These are phyloP conservation scores for Lactifluus volemus DNA, from an alignment of 768 basidiomycete genomes.

Conservation along the genomic window DNA sequence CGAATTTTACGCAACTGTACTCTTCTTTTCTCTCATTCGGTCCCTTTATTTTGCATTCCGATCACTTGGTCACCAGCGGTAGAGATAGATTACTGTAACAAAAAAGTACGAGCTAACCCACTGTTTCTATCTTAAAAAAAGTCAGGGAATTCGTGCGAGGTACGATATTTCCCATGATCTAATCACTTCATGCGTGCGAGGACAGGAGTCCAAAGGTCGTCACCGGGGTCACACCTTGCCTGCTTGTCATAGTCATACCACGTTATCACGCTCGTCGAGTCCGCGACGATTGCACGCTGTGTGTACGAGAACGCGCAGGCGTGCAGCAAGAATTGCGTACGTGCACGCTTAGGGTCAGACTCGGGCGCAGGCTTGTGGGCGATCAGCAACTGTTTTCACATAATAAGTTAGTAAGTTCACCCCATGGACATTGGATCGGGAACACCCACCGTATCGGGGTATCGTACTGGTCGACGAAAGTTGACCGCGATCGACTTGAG, in stretches of 20 bases:
- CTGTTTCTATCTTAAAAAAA: neutral
- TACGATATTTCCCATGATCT: neutral
- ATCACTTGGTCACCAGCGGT: neutral
- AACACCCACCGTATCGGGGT: slow-evolving; percentile 55
- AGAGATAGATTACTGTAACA: slow-evolving; percentile 16
- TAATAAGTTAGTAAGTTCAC: too few species aligned
- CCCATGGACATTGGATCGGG: too few species aligned
- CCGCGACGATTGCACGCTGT: slow-evolving; percentile 55
- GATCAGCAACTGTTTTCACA: slow-evolving; percentile 43
- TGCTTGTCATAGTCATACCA: slow-evolving; percentile 74
- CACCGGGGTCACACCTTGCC: slow-evolving; percentile 55
- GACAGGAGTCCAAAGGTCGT: slow-evolving; percentile 34
- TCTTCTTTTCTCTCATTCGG: neutral
- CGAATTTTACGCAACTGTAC: neutral
- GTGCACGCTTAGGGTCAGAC: slow-evolving; percentile 14
- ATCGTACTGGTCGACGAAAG: slow-evolving; percentile 64
- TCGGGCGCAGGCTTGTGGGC: slow-evolving; percentile 45
- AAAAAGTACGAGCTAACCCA: neutral
- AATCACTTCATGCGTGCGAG: slow-evolving; percentile 21
- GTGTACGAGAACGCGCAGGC: slow-evolving; percentile 55
- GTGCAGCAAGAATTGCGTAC: slow-evolving; percentile 40
- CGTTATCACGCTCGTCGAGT: slow-evolving; percentile 54
- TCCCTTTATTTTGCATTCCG: neutral
- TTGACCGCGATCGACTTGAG: slow-evolving; percentile 61
- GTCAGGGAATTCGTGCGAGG: neutral